A percentile compares a stretch with the other conserved stretches of the same genome.
These are phyloP conservation scores for Suillus decipiens DNA, from an alignment of 768 basidiomycete genomes.

Conservation along the genomic window DNA sequence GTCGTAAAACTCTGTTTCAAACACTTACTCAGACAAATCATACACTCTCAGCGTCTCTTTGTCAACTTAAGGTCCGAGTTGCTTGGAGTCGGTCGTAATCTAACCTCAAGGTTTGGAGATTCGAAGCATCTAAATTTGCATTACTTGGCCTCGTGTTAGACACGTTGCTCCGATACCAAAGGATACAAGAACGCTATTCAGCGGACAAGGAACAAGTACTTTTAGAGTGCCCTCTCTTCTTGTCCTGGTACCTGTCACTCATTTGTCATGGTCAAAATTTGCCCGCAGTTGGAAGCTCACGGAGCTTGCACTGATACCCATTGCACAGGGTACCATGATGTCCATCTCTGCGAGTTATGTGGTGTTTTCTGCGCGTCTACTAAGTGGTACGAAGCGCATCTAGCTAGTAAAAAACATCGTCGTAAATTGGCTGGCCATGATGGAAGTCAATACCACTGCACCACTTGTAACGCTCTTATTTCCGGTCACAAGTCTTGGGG, in stretches of 20 bases:
- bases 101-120: not conserved
- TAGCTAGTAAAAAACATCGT: constrained; percentile 32
- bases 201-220: not conserved
- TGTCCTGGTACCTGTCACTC: not conserved
- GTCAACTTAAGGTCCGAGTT: not conserved
- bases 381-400: constrained; percentile 30
- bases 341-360: constrained; percentile 43
- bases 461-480: constrained; percentile 29
- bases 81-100: not conserved
- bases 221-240: not conserved
- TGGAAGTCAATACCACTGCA: constrained; percentile 26
- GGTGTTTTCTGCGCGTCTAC: constrained; percentile 32
- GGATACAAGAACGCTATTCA: not conserved
- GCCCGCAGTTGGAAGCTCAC: constrained; percentile 36
- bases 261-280: constrained; percentile 24
- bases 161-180: constrained; percentile 3
- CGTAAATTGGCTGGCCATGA: constrained; percentile 26
- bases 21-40: not conserved
- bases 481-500: constrained; percentile 24
- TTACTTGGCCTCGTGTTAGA: not conserved
- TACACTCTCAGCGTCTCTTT: not conserved
- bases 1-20: not conserved
- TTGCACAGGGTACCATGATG: constrained; percentile 39
- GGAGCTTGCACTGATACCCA: constrained; percentile 36
- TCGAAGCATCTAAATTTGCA: constrained; percentile 1